These are phyloP conservation scores for Elsinoe fawcettii DNA, from an alignment of 2,329 filamentous ascomycete species.

Conservation along the genomic window DNA sequence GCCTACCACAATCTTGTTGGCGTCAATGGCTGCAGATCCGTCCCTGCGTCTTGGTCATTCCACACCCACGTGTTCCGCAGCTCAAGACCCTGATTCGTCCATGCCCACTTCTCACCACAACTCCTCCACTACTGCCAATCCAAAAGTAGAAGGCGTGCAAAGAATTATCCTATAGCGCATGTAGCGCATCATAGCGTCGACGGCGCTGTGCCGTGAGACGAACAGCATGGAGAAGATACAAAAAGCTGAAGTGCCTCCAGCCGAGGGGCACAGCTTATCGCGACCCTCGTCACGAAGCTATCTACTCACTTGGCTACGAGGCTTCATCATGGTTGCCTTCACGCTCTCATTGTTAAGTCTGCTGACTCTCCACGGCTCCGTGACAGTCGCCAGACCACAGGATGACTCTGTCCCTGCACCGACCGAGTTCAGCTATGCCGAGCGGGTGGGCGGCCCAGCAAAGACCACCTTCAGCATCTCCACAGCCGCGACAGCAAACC, in stretches of 20 bases:
- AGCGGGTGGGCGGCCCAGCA: not conserved
- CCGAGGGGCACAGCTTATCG: not conserved
- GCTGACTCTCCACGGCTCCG: not conserved
- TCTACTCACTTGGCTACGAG: not conserved
- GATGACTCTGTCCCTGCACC: not conserved
- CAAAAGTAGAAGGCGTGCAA: not conserved
- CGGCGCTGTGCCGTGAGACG: conserved; percentile 1
- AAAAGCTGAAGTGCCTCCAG: not conserved
- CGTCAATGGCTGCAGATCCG: conserved; percentile 5
- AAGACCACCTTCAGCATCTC: conserved; percentile 17
- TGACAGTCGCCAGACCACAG: not conserved
- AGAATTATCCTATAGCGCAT: conserved; percentile 5
- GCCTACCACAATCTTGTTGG: not conserved
- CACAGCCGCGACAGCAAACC: conserved; percentile 17
- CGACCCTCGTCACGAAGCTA: not conserved
- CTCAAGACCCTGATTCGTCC: conserved; percentile 6
- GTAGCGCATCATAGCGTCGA: not conserved
- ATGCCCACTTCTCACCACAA: not conserved
- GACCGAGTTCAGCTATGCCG: not conserved
- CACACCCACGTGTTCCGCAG: not conserved
- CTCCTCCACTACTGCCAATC: not conserved
- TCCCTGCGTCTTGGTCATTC: not conserved
- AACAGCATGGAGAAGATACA: conserved; percentile 3
- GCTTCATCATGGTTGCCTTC: not conserved
- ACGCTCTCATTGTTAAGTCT: not conserved